phyloP scores from a whole-genome alignment of 129 eudicot species.

The Silybum marianum region DNA sequence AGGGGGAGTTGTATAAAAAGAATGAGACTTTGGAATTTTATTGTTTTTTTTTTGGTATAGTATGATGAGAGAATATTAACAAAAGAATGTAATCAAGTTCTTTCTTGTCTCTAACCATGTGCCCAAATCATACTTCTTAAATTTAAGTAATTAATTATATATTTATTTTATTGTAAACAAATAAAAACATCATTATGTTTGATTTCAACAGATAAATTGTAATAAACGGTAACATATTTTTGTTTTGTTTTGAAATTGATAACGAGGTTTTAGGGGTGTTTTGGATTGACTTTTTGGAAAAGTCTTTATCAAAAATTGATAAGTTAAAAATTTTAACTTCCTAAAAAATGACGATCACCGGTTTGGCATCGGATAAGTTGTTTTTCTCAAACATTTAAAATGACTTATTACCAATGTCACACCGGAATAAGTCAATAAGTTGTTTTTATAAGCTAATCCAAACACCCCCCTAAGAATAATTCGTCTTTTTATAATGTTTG shows the following conservation, averaged over 20 bases:
- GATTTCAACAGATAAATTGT: not conserved
- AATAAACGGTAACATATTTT: not conserved
- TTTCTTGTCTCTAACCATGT: conserved; percentile 65
- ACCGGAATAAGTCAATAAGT: too few relatives aligned
- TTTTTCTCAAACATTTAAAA: too few relatives aligned
- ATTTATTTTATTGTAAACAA: not conserved
- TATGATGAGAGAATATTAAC: conserved; percentile 34
- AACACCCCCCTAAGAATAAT: too few relatives aligned
- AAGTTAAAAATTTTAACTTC: too few relatives aligned
- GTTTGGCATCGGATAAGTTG: too few relatives aligned
- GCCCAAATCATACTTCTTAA: conserved; percentile 54
- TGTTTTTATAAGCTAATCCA: too few relatives aligned
- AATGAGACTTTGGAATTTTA: conserved; percentile 24
- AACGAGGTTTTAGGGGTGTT: too few relatives aligned
- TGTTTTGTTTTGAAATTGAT: not conserved
- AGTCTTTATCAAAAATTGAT: too few relatives aligned
- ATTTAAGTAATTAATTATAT: conserved; percentile 16
- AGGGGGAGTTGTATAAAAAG: conserved; percentile 45
- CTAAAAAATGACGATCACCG: too few relatives aligned
- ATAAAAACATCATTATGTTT: not conserved
- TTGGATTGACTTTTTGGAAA: too few relatives aligned
- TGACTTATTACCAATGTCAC: too few relatives aligned
- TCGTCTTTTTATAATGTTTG: too few relatives aligned
- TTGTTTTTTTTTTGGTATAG: conserved; percentile 27
- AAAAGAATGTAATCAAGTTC: conserved; percentile 39